phyloP scores from a whole-genome alignment of 306 rosid species.

The Elaeagnus macrophylla region DNA sequence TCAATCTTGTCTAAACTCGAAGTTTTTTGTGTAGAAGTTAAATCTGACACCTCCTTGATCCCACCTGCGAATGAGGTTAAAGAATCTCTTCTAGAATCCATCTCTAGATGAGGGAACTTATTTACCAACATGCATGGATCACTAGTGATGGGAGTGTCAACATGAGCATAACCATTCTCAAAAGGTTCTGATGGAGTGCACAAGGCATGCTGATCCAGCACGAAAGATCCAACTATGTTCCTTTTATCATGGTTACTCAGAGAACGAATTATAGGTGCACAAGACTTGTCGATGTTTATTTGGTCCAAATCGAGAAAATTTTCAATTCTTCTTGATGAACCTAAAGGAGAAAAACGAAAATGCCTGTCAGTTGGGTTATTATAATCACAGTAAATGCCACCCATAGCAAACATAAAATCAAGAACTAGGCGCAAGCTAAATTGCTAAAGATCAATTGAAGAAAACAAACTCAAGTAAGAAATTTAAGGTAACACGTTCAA shows the following conservation, averaged over 20 bases:
- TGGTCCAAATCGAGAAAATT: constrained; percentile 69
- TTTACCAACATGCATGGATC: constrained; percentile 24
- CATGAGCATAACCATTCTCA: constrained; percentile 26
- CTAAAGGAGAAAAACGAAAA: constrained; percentile 19
- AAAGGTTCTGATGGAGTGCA: constrained; percentile 29
- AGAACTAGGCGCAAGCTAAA: too few relatives aligned
- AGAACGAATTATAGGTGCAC: constrained; percentile 34
- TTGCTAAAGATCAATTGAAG: too few relatives aligned
- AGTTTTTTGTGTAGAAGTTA: constrained; percentile 21
- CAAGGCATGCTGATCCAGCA: constrained; percentile 22
- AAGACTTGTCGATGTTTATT: constrained; percentile 30
- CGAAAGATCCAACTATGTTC: constrained; percentile 28
- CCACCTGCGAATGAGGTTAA: constrained; percentile 6
- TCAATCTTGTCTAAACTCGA: constrained; percentile 11
- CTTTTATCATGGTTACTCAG: constrained; percentile 45
- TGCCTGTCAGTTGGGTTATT: too few relatives aligned
- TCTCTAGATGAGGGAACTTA: constrained; percentile 12
- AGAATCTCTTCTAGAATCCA: constrained; percentile 17
- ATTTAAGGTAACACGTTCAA: neutral
- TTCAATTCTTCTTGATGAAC: constrained; percentile 86
- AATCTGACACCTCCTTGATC: constrained; percentile 19
- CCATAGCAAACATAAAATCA: too few relatives aligned
- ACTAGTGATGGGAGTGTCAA: constrained; percentile 11
- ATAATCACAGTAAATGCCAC: too few relatives aligned
- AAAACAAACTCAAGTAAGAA: neutral